Base-by-base conservation (phyloP, 352 stramenopile species). In the Phytophthora capsici region DNA sequence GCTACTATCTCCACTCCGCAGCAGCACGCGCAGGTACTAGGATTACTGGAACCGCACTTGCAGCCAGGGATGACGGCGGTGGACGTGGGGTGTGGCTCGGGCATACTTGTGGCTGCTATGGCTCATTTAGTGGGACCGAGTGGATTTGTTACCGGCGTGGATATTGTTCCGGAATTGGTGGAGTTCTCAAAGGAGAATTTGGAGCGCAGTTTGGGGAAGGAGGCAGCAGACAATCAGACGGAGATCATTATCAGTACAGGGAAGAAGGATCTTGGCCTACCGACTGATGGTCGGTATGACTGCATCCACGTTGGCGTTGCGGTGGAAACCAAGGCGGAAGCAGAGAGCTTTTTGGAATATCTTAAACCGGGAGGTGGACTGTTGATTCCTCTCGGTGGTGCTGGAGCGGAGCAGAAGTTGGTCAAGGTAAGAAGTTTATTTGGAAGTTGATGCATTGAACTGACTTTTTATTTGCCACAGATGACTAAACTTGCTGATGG, bases 1-100 rank as follows among this genome's bases (percentile, higher is more conserved):
- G 88, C 88, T 40, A 95, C 88, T 8, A 95, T 95, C 52, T 95
- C 88, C 30, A 95, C 88, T 13, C 88, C 88, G 14, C 88, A 95
- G 66, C 88, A 94, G 48, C 88, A 95, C 44, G 88, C 88, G 25
- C 82, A 93, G 63, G 86, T 94, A 12, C 52, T 95, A 54, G 66
- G 75, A 16, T 50, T 90, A n/a, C 51, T 95, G 0, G 82, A 89
- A 50, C 45, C 69, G 19, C 86, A 94, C 34, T 53, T 95, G 52
- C 72, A 89, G 49, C 73, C 81, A 13, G 86, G 86, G 1, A 85
- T 81, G 55, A 69, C 44, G 1, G 82, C 82, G 0, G 63, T 96
- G 44, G 89, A 95, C 56, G 58, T 95, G 17, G 89, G 89, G 23
- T 91, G 80, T 30, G 89, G 89, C n/a, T 95, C 89, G 1, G 89